A percentile compares a stretch with the other conserved stretches of the same genome.
phyloP scores from a whole-genome alignment of 2,329 filamentous ascomycete genomes.

The Botrytis hyacinthi region DNA sequence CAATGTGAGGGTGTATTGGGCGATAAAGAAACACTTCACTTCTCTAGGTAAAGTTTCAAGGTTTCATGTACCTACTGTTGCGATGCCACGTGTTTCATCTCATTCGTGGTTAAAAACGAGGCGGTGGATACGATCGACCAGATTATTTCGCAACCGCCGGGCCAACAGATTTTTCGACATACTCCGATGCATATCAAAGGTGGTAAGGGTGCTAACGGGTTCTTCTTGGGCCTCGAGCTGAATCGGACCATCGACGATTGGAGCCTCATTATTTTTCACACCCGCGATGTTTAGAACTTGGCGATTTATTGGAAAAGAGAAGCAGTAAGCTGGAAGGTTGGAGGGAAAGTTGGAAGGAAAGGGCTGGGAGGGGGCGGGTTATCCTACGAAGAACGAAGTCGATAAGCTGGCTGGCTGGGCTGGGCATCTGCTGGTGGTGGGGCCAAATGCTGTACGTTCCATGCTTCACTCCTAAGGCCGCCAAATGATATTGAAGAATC shows the following conservation, averaged over 20 bases:
- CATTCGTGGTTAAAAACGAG: slow-evolving; percentile 20
- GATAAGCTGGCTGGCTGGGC: not conserved
- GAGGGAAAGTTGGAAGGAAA: not conserved
- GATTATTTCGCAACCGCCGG: slow-evolving; percentile 17
- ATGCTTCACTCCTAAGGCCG: not conserved
- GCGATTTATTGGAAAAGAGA: not conserved
- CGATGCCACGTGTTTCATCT: slow-evolving; percentile 21
- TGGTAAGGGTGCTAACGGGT: not conserved
- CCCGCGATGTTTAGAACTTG: not conserved
- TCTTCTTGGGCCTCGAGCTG: slow-evolving; percentile 11
- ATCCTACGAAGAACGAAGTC: not conserved
- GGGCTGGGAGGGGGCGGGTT: not conserved
- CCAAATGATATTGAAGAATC: slow-evolving; percentile 5
- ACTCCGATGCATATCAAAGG: slow-evolving; percentile 7
- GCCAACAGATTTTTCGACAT: slow-evolving; percentile 6
- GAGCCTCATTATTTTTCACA: not conserved
- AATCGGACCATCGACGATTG: not conserved
- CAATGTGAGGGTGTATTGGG: slow-evolving; percentile 14
- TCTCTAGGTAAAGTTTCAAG: slow-evolving; percentile 3
- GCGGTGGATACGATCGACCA: slow-evolving; percentile 18
- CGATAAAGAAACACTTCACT: slow-evolving; percentile 21
- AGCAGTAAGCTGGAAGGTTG: not conserved
- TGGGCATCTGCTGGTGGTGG: not conserved
- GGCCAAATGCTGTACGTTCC: not conserved
- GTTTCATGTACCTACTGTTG: slow-evolving; percentile 5